Percentiles rank a stretch among this genome's conserved stretches.
Evolutionary conservation across 2,329 filamentous ascomycete species (phyloP).

Genomic region (Hypomyces perniciosus): DNA sequence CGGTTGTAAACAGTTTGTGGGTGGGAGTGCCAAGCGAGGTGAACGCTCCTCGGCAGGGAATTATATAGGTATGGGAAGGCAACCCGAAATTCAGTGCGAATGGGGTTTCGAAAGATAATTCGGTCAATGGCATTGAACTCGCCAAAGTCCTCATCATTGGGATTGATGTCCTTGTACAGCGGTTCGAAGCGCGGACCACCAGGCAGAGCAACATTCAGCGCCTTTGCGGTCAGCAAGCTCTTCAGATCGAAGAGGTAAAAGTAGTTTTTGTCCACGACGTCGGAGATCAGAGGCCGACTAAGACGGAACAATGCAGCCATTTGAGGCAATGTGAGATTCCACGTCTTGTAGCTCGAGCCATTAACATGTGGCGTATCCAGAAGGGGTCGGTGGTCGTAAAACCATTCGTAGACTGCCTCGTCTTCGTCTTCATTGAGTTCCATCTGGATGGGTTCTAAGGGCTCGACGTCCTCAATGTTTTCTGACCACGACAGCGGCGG

Average conservation of each 20-base stretch:
- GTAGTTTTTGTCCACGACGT: conserved; percentile 93
- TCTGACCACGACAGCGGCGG: conserved; percentile 97
- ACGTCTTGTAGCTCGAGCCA: conserved; percentile 91
- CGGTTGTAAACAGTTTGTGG: conserved; percentile 89
- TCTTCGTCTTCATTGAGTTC: conserved; percentile 94
- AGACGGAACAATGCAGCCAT: conserved; percentile 94
- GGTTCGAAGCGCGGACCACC: conserved; percentile 95
- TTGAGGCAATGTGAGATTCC: conserved; percentile 88
- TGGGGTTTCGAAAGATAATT: conserved; percentile 94
- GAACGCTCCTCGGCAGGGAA: conserved; percentile 88
- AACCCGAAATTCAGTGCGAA: conserved; percentile 91
- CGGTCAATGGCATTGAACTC: conserved; percentile 99
- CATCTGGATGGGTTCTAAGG: conserved; percentile 96
- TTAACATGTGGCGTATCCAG: conserved; percentile 91
- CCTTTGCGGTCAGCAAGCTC: conserved; percentile 93
- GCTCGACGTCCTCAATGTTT: conserved; percentile 97
- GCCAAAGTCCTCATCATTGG: conserved; percentile 97
- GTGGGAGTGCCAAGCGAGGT: conserved; percentile 87
- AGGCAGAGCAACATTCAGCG: conserved; percentile 94
- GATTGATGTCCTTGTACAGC: conserved; percentile 96
- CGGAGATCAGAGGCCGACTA: conserved; percentile 83
- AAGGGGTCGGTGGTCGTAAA: conserved; percentile 90
- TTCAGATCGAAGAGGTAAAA: conserved; percentile 96
- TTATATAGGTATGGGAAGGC: conserved; percentile 96
- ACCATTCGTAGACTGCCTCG: conserved; percentile 87